Evolutionary conservation across 2,329 filamentous ascomycete species (phyloP), one percentile per base, ranked within the genome.

Genomic region (Sarocladiaceae sp.): DNA sequence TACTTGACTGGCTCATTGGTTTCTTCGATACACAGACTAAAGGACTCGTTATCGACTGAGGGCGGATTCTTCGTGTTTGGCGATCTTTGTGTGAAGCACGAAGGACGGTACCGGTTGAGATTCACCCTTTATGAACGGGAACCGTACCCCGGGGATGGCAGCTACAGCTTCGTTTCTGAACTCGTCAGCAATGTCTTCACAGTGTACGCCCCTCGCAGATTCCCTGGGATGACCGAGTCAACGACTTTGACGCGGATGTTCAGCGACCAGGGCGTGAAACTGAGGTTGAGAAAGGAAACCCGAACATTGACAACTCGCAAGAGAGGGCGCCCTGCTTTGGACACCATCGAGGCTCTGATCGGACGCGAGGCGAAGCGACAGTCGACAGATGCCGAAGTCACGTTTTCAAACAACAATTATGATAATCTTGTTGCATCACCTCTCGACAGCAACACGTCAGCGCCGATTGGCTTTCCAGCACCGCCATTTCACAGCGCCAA

Each of bases 1-100:
- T 73, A 77, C 34, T 66, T 89, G 47, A 74, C 82, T 29, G 88
- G 88, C 7, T 85, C 83, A 4, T 70, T 85, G 33, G 83, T 86
- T 4, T 94, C 88, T 2, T 94, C 88, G 7, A 71, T 93, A 40
- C 86, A 94, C 61, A 77, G 86, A 44, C 68, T 94, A 44, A 91
- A 93, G 61, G 86, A 94, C 58, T 73, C 79, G 3, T 74, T 83
- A 55, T 89, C 89, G 57, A 71, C 69, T 67, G 87, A 93, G 62
- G 85, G 85, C 10, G 88, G 83, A 1, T 94, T 89, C 65, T 95
- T 95, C 57, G 83, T 95, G n/a, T 95, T 94, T 62, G 85, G 85
- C 4, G 88, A 95, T 61, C 70, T 95, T 18, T 93, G 87, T 0
- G 80, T 91, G 48, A 84, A 84, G 58, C 70, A 80, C 19, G 78